phyloP scores from a whole-genome alignment of 1,284 basidiomycete genomes.

The Naganishia sp. region DNA sequence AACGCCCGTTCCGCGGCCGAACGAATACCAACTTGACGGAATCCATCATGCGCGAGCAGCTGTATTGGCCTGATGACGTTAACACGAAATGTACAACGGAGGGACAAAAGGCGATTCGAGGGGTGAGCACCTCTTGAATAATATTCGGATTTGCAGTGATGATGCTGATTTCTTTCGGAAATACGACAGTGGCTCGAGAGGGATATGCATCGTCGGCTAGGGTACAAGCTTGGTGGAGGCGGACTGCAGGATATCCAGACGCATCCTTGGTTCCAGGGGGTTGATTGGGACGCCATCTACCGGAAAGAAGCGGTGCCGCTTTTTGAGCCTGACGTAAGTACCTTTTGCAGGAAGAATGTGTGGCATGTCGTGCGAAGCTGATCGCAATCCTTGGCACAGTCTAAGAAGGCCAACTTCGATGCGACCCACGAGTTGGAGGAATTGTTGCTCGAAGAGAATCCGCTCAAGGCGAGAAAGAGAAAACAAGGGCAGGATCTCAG shows the following conservation, averaged over 20 bases:
- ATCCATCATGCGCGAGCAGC: constrained; percentile 67
- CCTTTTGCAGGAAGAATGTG: not conserved
- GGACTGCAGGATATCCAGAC: constrained; percentile 73
- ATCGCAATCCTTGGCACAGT: constrained; percentile 56
- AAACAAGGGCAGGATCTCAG: constrained; percentile 73
- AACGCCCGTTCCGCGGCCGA: constrained; percentile 86
- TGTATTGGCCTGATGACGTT: constrained; percentile 54
- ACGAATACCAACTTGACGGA: constrained; percentile 87
- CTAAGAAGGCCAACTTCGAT: constrained; percentile 97
- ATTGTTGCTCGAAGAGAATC: constrained; percentile 92
- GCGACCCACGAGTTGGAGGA: constrained; percentile 99
- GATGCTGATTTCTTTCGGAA: not conserved
- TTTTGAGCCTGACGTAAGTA: constrained; percentile 77
- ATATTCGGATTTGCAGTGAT: not conserved
- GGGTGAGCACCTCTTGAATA: constrained; percentile 38
- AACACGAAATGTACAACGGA: constrained; percentile 47
- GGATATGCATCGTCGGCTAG: constrained; percentile 76
- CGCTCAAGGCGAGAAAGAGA: constrained; percentile 88
- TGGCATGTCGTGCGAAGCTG: not conserved
- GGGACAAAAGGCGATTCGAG: constrained; percentile 51
- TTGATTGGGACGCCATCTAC: constrained; percentile 85
- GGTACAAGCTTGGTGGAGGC: constrained; percentile 75
- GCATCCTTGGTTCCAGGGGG: constrained; percentile 81
- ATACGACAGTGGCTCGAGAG: constrained; percentile 72
- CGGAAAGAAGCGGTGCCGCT: constrained; percentile 76